A percentile compares a stretch with the other conserved stretches of the same genome.
phyloP scores from a whole-genome alignment of 306 rosid species.

The Crotalaria pallida region DNA sequence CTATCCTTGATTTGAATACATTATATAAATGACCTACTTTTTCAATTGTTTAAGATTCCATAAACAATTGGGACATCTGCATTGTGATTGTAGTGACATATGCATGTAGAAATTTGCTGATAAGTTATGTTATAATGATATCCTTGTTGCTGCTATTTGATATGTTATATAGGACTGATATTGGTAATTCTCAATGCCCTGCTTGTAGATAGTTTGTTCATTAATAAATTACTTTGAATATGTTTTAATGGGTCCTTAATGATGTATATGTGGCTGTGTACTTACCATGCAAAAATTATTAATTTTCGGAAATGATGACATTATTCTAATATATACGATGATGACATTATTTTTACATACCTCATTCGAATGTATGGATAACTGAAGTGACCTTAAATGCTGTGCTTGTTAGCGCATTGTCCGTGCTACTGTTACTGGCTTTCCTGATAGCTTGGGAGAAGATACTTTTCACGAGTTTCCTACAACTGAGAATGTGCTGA shows the following conservation, averaged over 20 bases:
- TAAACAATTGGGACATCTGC: not conserved
- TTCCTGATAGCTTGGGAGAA: conserved; percentile 32
- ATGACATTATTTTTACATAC: conserved; percentile 14
- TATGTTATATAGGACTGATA: not conserved
- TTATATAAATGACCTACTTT: not conserved
- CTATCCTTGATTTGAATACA: not conserved
- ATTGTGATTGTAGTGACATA: not conserved
- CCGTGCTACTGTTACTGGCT: conserved; percentile 65
- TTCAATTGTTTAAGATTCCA: not conserved
- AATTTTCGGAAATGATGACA: conserved; percentile 6
- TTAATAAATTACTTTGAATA: not conserved
- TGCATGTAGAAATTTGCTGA: not conserved
- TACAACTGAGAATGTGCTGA: conserved; percentile 42
- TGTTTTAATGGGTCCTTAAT: conserved; percentile 1
- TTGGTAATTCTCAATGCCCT: not conserved
- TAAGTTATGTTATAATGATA: not conserved
- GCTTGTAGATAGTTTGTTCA: conserved; percentile 5
- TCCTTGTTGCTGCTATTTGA: not conserved
- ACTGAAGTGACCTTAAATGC: conserved; percentile 19
- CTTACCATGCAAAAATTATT: not conserved
- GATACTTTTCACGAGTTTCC: conserved; percentile 33
- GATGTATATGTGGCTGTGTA: not conserved
- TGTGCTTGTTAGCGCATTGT: conserved; percentile 67
- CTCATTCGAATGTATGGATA: conserved; percentile 18
- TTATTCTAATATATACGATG: no score